Evolutionary conservation across 345 rosid genomes (phyloP), one percentile per base, ranked within the genome.

Genomic region (Laguncularia racemosa): DNA sequence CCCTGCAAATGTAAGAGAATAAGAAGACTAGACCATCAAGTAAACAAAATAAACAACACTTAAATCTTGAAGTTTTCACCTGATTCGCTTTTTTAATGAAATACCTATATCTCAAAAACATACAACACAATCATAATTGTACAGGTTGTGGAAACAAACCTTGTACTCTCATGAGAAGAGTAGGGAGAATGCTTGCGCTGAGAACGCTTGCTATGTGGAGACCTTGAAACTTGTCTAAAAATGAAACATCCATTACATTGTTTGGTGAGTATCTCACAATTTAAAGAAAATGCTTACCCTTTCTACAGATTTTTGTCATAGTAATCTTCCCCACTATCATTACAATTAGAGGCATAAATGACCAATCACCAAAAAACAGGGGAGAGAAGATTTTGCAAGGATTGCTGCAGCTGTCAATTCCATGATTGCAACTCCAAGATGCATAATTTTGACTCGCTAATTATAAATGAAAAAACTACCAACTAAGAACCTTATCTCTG

Each of bases 121-220:
- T 56, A 58, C 68, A 68, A 70, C 77, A 60, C 74, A 59, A 62
- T 78, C 60, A 2, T 23, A 23, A 23, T 66, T 68, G 69, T 63
- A 17, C 58, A 60, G 58, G 65, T 20, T 55, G 64, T 45, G 69
- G 76, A 17, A 64, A 55, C 73, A 68, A 84, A 90, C 99, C 96
- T 90, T 68, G 75, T 63, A n/a, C 55, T 73, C 71, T 84, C 95
- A 84, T 79, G 83, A 88, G 99, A 88, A 81, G 96, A 81, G 79
- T 87, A 83, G 83, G 87, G 92, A 79, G 85, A 85, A 69, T 88
- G 86, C 84, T 93, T 90, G 93, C 82, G 88, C 80, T 88, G 88
- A 84, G 95, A 90, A 83, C 82, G 88, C 96, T 83, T 93, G 92
- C 96, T 87, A 89, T 84, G 89, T 71, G 97, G 99, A 79, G 99